Evolutionary conservation across 306 rosid species (phyloP), one percentile per base, ranked within the genome.

Genomic region (Vicia villosa): DNA sequence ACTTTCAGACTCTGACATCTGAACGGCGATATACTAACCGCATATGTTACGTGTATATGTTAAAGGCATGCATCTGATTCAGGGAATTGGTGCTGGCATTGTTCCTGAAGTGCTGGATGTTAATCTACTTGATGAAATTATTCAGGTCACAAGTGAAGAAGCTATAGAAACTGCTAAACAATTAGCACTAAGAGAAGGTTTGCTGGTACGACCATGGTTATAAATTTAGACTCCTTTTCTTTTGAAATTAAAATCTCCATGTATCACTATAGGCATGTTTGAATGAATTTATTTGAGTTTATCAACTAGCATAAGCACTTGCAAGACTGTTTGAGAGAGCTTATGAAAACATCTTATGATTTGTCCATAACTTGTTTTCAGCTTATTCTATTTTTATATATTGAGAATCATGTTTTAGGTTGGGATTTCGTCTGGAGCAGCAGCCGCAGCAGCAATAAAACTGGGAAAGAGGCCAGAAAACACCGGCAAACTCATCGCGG

Each of bases 341-440:
- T 42, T 14, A 42, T 13, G 0, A 13, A 42, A 42, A 42, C 16
- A 42, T 1, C 8, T 42, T 42, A 4, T 42, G 16, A 42, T 0
- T 4, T 13, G 49, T 42, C 6, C 17, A 13, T 42, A 13, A 42
- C 6, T 42, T 13, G 49, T 42, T 45, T 45, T 45, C 8, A 14
- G 1, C 19, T 45, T 45, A 45, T 45, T n/a, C 7, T 1, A 5
- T 14, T 1, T 17, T 11, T 49, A 6, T 49, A 3, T 26, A 17
- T 3, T 28, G 68, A 15, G 21, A 68, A 43, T 21, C 8, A 36
- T 37, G 22, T 46, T 75, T 32, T 51, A 86, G 92, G 86, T 83
- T 51, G 92, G 92, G 21, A 75, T 89, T 63, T 89, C 96, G 32
- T 89, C 92, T 4, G 92, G 96, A 66, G 92, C 90, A 14, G 87